phyloP scores from a whole-genome alignment of 2,329 filamentous ascomycete species.

The Colletotrichum echinochloae region DNA sequence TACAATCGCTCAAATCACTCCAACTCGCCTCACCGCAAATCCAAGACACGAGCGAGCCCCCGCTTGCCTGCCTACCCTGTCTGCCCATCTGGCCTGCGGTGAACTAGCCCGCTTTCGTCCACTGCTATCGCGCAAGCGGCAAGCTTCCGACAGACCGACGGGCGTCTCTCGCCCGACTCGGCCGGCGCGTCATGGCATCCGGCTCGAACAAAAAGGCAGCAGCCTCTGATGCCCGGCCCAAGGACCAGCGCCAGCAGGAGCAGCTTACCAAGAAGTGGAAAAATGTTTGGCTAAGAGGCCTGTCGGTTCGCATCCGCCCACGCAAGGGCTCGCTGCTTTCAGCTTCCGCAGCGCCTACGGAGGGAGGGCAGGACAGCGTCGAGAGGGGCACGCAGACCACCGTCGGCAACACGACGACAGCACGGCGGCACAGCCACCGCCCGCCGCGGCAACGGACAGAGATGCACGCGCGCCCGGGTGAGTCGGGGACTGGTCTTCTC shows the following conservation, averaged over 20 bases:
- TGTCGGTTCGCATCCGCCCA: constrained; percentile 36
- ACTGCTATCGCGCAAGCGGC: background rate
- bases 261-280: constrained; percentile 37
- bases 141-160: constrained; percentile 9
- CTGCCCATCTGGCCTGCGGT: background rate
- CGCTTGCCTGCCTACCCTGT: background rate
- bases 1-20: background rate
- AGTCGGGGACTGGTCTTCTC: constrained; percentile 17
- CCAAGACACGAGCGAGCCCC: background rate
- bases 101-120: background rate
- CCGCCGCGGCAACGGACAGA: constrained; percentile 24
- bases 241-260: constrained; percentile 19
- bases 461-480: constrained; percentile 20
- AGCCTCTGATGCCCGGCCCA: background rate
- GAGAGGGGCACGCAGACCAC: constrained; percentile 37
- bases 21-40: background rate
- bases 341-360: background rate
- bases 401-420: background rate
- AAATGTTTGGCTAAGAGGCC: constrained; percentile 25
- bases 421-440: constrained; percentile 6
- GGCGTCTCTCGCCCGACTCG: constrained; percentile 26
- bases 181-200: constrained; percentile 25
- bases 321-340: constrained; percentile 23
- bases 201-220: constrained; percentile 14
- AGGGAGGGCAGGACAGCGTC: background rate